A percentile compares a stretch with the other conserved stretches of the same genome.
These are phyloP conservation scores for Nicotiana undulata DNA, from an alignment of 257 asterid species.

Conservation along the genomic window DNA sequence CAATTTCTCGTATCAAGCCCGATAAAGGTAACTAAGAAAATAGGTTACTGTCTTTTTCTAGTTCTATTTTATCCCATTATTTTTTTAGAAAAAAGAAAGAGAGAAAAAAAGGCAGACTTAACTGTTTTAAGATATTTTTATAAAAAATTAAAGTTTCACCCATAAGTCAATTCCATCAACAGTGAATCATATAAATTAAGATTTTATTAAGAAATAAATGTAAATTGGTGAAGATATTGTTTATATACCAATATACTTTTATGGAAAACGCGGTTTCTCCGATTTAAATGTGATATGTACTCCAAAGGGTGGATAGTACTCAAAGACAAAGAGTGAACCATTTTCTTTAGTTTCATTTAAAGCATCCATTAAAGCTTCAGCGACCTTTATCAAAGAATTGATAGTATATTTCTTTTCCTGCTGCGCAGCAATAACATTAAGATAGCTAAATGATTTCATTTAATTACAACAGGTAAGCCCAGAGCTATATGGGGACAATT, in stretches of 20 bases:
- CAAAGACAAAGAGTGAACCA: background rate
- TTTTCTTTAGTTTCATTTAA: conserved; percentile 14
- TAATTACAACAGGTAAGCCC: conserved; percentile 67
- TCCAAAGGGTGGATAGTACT: background rate
- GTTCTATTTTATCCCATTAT: too few relatives aligned
- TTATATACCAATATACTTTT: background rate
- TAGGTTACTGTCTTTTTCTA: too few relatives aligned
- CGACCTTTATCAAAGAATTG: conserved; percentile 22
- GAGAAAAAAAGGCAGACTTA: too few relatives aligned
- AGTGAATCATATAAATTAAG: background rate
- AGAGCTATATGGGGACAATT: conserved; percentile 80
- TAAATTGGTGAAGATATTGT: background rate
- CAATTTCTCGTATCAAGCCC: background rate
- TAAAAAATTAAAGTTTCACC: too few relatives aligned
- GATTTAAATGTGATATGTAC: background rate
- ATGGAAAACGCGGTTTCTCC: background rate
- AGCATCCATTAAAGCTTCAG: conserved; percentile 31
- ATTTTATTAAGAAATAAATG: background rate
- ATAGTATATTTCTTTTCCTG: background rate
- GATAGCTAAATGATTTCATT: conserved; percentile 13
- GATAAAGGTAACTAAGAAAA: background rate
- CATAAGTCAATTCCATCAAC: too few relatives aligned
- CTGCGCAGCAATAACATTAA: background rate
- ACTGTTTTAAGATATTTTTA: too few relatives aligned
- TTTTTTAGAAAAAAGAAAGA: too few relatives aligned